Base-by-base conservation (phyloP, 331 rosid species). In the Spiraea crenata region DNA sequence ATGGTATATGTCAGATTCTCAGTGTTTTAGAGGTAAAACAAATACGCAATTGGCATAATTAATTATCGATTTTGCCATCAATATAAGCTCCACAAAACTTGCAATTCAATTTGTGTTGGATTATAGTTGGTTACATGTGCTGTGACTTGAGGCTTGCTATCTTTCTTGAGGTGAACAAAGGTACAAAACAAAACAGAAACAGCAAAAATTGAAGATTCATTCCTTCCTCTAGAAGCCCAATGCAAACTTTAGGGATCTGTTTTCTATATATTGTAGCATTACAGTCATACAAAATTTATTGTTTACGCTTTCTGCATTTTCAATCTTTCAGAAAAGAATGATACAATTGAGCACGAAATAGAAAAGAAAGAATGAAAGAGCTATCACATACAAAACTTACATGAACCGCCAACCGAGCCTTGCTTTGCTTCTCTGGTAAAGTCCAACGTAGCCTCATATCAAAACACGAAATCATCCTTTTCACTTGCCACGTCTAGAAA, bases 301-400 rank as follows among this genome's bases (percentile, higher is more conserved):
- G 49, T 5, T 51, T 38, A 20, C 2, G 45, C 11, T 14, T 13
- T 34, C 37, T 10, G 61, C 17, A 38, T 39, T 52, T 10, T 17
- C 45, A 54, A 31, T 52, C 19, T 38, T 40, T 20, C 61, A 15
- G 9, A n/a, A 42, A 47, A 19, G 6, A 45, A 39, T 34, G 10
- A 9, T 34, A 38, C 2, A 73, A 9, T 73, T 75, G 37, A 39
- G 16, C 63, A 47, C 40, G 57, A 59, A 17, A 38, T 25, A 57
- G 9, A 31, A 58, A 48, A 57, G 52, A 52, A 67, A 35, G 66
- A 58, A 48, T 49, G 52, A 44, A 67, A 35, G 66, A 35, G 9
- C 42, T 5, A 64, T 44, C 48, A 64, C 17, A 45, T 37, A 45
- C 84, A 75, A 75, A 75, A 75, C 25, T 71, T 41, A 57, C 61